phyloP scores from a whole-genome alignment of 768 basidiomycete species.

The Suillus variegatus region DNA sequence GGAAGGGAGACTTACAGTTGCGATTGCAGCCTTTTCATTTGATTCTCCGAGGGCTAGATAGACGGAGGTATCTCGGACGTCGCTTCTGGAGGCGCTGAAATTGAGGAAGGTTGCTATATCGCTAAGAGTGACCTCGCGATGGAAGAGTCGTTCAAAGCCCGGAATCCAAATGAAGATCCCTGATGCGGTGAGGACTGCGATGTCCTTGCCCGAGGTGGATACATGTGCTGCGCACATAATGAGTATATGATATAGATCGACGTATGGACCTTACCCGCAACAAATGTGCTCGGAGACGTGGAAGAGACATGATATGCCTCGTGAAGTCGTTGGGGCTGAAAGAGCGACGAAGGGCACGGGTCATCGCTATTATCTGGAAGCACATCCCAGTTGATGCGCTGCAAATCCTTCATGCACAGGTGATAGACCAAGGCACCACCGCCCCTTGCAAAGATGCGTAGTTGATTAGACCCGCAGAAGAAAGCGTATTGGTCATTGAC shows the following conservation, averaged over 20 bases:
- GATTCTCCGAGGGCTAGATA: constrained; percentile 51
- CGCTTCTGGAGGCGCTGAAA: constrained; percentile 19
- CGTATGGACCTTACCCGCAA: constrained; percentile 25
- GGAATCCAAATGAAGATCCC: constrained; percentile 30
- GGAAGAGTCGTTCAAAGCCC: constrained; percentile 27
- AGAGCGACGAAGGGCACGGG: constrained; percentile 12
- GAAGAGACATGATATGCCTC: constrained; percentile 8
- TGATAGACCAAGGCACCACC: constrained; percentile 47
- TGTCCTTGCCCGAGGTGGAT: constrained; percentile 46
- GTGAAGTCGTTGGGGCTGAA: constrained; percentile 25
- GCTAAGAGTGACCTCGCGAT: constrained; percentile 41
- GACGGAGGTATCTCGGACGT: constrained; percentile 30
- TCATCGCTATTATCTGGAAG: constrained; percentile 13
- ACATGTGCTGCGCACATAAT: constrained; percentile 36
- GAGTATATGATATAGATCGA: background rate
- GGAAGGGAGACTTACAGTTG: constrained; percentile 40
- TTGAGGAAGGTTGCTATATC: constrained; percentile 31
- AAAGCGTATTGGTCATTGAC: constrained; percentile 58
- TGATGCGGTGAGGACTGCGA: constrained; percentile 30
- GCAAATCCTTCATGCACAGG: constrained; percentile 36
- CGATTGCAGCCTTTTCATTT: constrained; percentile 44
- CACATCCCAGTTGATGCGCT: constrained; percentile 39
- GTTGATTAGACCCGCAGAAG: constrained; percentile 47
- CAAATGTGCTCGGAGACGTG: constrained; percentile 18
- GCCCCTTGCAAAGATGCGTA: constrained; percentile 57